phyloP scores from a whole-genome alignment of 225 moss, liverwort and hornwort genomes.

The Anthoceros angustus region DNA sequence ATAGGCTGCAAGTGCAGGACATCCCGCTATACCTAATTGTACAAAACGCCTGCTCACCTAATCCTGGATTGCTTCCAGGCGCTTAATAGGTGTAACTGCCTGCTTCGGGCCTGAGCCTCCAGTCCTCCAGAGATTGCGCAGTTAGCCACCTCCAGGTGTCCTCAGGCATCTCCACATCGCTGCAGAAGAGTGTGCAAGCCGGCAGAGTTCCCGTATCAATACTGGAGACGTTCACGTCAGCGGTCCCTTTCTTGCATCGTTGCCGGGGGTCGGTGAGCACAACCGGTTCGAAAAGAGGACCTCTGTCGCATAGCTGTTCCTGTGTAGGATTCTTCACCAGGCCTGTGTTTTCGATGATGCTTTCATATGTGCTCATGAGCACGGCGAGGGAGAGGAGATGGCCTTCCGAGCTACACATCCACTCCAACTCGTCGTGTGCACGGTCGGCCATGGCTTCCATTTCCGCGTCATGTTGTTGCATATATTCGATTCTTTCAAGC shows the following conservation, averaged over 20 bases:
- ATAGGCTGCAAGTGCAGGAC: background rate
- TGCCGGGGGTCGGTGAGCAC: background rate
- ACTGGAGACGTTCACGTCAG: background rate
- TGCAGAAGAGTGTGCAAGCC: constrained; percentile 2
- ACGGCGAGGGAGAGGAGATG: constrained; percentile 1
- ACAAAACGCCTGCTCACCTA: background rate
- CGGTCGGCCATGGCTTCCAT: constrained; percentile 1
- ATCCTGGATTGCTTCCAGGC: background rate
- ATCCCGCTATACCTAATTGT: background rate
- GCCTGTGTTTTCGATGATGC: background rate
- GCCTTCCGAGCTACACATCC: constrained; percentile 3
- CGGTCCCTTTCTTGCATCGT: background rate
- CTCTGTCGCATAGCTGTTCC: background rate
- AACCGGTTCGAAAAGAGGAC: background rate
- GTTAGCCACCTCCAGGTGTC: constrained; percentile 1
- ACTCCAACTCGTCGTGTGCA: background rate
- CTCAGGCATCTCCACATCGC: background rate
- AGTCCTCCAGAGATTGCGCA: background rate
- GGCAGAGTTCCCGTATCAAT: background rate
- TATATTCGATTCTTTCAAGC: background rate
- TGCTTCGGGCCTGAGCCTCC: background rate
- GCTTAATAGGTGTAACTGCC: background rate
- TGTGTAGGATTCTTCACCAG: background rate
- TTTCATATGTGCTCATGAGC: constrained; percentile 1
- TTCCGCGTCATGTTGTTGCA: background rate